Evolutionary conservation across 1,139 yeast genomes (phyloP), one percentile per base, ranked within the genome.

Genomic region (Lodderomyces beijingensis): DNA sequence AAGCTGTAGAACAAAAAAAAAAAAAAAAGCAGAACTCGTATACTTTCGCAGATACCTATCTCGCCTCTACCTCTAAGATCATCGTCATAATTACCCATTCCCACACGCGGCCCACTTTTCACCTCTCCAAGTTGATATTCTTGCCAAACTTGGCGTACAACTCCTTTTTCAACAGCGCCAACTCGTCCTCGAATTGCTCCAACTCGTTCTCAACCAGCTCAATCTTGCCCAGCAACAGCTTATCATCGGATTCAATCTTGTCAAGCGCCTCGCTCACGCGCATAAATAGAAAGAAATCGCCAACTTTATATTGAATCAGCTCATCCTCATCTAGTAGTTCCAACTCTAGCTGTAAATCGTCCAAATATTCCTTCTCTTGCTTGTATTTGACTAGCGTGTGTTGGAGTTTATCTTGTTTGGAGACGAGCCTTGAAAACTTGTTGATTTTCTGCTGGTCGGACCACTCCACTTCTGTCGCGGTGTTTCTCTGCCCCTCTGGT

Each of bases 381-480:
- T 71, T 66, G 40, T 70, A 65, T 36, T 62, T 61, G 22, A 63
- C 60, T 30, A 85, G 63, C 31, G 67, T 67, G n/a, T 59, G 70
- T 27, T 69, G 65, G 16, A 77, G 54, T 19, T 68, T 70, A 44
- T 84, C 86, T 46, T 80, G 77, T 40, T 81, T 76, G 43, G 77
- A 67, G 41, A 88, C 85, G 41, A 88, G 68, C 33, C 88, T 81
- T 16, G 96, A 86, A 51, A 91, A 91, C 52, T 78, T 77, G 56
- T 91, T 91, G 62, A 91, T 91, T 51, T 76, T 76, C 51, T 83
- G 79, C 61, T 91, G 98, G 55, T 91, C 97, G 39, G 76, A 88
- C 78, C 89, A 84, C 17, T 79, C 66, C 16, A 91, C 98, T 50
- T 86, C 93, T 0, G 77, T 50, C 14, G 65, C 72, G 13, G 78